A percentile compares a stretch with the other conserved stretches of the same genome.
Conservation (phyloP, 768 basidiomycete species). For the Phaeotremella fagi region DNA sequence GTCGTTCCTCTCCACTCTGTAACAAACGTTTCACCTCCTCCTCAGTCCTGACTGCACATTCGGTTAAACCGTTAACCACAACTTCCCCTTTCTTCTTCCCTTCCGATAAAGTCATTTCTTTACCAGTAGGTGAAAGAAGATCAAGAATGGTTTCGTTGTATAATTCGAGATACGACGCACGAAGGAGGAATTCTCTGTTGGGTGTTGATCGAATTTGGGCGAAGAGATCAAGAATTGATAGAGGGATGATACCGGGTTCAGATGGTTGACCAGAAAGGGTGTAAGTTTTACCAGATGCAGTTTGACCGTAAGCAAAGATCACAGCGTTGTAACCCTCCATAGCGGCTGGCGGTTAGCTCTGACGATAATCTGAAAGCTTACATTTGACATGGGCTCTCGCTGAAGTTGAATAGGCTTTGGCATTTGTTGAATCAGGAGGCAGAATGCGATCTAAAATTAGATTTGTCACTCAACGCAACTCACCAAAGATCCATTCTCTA, state of each 20-base stretch:
- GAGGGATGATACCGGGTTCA: constrained; percentile 91
- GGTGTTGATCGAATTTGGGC: constrained; percentile 53
- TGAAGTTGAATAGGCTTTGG: constrained; percentile 34
- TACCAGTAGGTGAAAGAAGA: constrained; percentile 68
- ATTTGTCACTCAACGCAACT: constrained; percentile 3
- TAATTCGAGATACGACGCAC: constrained; percentile 94
- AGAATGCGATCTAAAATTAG: constrained; percentile 40
- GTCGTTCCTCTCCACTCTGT: constrained; percentile 74
- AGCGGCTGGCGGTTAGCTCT: constrained; percentile 54
- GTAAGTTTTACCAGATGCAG: constrained; percentile 71
- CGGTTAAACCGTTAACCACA: constrained; percentile 63
- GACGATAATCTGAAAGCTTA: constrained; percentile 6
- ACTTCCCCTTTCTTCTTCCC: constrained; percentile 54
- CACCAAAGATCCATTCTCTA: constrained; percentile 45
- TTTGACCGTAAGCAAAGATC: constrained; percentile 82
- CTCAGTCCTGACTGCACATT: constrained; percentile 89
- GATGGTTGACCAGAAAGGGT: constrained; percentile 58
- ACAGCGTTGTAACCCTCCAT: constrained; percentile 98
- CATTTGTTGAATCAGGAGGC: constrained; percentile 34
- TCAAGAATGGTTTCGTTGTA: constrained; percentile 64
- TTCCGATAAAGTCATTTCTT: constrained; percentile 54
- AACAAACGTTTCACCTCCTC: constrained; percentile 81
- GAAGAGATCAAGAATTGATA: constrained; percentile 81
- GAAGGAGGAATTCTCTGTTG: constrained; percentile 81
- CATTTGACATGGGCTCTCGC: constrained; percentile 40